phyloP scores from a whole-genome alignment of 352 stramenopile species.

The Phytopythium sindhum region DNA sequence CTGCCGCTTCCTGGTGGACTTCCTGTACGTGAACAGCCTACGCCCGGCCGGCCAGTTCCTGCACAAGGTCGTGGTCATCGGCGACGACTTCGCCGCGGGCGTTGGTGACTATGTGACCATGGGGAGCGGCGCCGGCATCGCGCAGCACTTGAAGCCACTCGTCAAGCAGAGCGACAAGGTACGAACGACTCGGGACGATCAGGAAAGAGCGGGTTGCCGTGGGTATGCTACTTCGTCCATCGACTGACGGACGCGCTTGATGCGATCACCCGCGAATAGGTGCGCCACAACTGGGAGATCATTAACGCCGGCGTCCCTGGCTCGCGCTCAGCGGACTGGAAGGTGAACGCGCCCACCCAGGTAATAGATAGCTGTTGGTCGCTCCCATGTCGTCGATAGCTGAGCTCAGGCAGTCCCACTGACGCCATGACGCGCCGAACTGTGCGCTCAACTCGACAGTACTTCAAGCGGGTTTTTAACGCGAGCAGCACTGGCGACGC shows the following conservation, averaged over 20 bases:
- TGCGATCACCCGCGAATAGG: constrained; percentile 19
- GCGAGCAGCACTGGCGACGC: constrained; percentile 52
- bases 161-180: constrained; percentile 62
- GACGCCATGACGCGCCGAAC: neutral
- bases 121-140: constrained; percentile 36
- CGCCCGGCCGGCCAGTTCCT: constrained; percentile 60
- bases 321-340: constrained; percentile 61
- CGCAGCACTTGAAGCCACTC: constrained; percentile 49
- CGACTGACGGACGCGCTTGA: neutral
- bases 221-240: constrained; percentile 13
- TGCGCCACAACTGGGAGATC: constrained; percentile 79
- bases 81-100: constrained; percentile 80
- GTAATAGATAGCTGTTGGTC: constrained; percentile 18
- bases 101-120: constrained; percentile 77
- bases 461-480: constrained; percentile 70
- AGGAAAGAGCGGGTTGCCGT: neutral
- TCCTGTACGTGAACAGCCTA: constrained; percentile 41
- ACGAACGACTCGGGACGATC: too few relatives aligned
- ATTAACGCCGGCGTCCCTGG: constrained; percentile 71
- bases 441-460: constrained; percentile 17
- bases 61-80: constrained; percentile 83
- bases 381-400: neutral
- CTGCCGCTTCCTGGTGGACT: constrained; percentile 46
- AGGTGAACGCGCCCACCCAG: constrained; percentile 56
- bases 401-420: neutral